phyloP scores from a whole-genome alignment of 1,139 yeast genomes.

The Hanseniaspora gamundiae region DNA sequence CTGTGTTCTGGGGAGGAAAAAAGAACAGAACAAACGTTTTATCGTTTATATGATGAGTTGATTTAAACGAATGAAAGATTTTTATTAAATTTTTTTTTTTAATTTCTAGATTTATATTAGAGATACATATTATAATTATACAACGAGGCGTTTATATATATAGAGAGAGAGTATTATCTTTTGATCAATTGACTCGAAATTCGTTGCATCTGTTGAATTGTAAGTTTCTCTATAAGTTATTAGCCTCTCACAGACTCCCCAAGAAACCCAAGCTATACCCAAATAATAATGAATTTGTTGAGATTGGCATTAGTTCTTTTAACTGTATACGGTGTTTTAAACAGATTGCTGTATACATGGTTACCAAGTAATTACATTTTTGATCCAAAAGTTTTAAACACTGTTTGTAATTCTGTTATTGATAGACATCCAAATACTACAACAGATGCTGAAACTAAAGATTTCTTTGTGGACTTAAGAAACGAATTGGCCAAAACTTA shows the following conservation, averaged over 20 bases:
- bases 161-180: too few relatives aligned
- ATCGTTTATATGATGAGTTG: not conserved
- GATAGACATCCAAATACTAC: conserved; percentile 33
- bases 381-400: conserved; percentile 35
- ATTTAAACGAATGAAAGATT: not conserved
- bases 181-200: too few relatives aligned
- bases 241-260: too few relatives aligned
- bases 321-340: conserved; percentile 26
- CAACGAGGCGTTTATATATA: too few relatives aligned
- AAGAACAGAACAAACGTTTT: too few relatives aligned
- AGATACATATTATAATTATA: too few relatives aligned
- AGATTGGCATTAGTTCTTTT: conserved; percentile 16
- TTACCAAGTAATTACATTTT: conserved; percentile 52
- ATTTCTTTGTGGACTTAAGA: conserved; percentile 45
- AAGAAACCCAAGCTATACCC: too few relatives aligned
- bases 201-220: too few relatives aligned
- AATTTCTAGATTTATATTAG: too few relatives aligned
- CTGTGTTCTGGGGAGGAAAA: too few relatives aligned
- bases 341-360: conserved; percentile 45
- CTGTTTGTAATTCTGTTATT: conserved; percentile 39
- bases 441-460: conserved; percentile 10
- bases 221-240: too few relatives aligned
- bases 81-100: not conserved
- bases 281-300: conserved; percentile 9
- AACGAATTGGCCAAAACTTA: conserved; percentile 48